Evolutionary conservation across 2,329 filamentous ascomycete genomes (phyloP), one percentile per base, ranked within the genome.

Genomic region (Ophiognomonia clavigignenti-juglandacearum): DNA sequence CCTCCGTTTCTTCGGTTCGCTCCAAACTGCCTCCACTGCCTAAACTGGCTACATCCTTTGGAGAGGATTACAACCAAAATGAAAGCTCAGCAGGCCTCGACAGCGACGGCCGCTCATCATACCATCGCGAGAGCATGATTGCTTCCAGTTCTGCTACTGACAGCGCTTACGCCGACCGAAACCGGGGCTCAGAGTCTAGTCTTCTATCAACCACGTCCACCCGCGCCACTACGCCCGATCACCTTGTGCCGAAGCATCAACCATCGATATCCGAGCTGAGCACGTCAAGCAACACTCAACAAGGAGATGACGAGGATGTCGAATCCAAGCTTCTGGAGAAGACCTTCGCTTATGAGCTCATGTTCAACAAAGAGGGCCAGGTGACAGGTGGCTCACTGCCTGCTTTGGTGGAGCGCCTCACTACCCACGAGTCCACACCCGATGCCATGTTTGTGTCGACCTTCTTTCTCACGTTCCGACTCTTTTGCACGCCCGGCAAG

Each of bases 401-500:
- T 5, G 93, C 93, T 2, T 72, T 98, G 23, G 85, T 98, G n/a
- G 93, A 98, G 71, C 85, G 90, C 53, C 78, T 98, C 35, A 97
- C 93, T 1, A 89, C 88, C 0, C 90, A 95, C 62, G 89, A 96
- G 63, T 87, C 89, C 1, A 95, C 92, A 0, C 93, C 93, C 0
- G 92, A 97, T 61, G 82, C 88, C 16, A 81, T 88, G 60, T 97
- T 97, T 57, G 88, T 96, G 35, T 91, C 89, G 3, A 89, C 93
- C 0, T 97, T 98, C 62, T 97, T 95, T 62, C 82, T 97, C 23
- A 98, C 93, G 1, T 98, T 98, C 70, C 82, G 93, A 43, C 80
- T 95, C 10, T 98, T 98, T 62, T 90, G 89, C 53, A 86, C 86
- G 0, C 90, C 93, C 0, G 63, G 77, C 6, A 82, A 88, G 51